Base-by-base conservation (phyloP, 306 rosid genomes). In the Abrus precatorius region DNA sequence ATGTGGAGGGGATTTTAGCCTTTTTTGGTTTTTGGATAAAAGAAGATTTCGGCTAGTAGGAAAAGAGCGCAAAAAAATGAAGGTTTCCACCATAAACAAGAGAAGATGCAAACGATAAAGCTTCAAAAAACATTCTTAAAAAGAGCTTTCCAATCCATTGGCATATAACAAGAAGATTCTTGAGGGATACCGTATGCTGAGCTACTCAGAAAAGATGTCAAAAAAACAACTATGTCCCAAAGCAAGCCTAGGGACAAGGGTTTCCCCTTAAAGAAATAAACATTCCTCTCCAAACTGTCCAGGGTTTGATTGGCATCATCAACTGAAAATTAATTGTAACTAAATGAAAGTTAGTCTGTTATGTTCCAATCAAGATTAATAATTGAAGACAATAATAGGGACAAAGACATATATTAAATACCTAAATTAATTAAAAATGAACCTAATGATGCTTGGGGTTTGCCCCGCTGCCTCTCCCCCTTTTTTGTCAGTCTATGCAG, bases 311-410 rank as follows among this genome's bases (percentile, higher is more conserved):
- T 20, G 59, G 13, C 32, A 70, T 70, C 60, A 33, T 49, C 57
- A 47, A 29, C 73, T 68, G 56, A 68, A 45, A 20, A 10, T 44
- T 29, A 68, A 11, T 68, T 40, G 12, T 33, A 44, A 69, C 32
- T 32, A 9, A 33, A 47, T 69, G 27, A 40, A 29, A 12, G 59
- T 11, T 12, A 20, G 12, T 7, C 9, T 29, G 56, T 47, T 68
- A 47, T 69, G 9, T 11, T 7, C 68, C 47, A 34, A 13, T 47
- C 12, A 47, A 12, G 49, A 64, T 64, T 38, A 38, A 3, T 38
- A 64, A 69, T 69, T 69, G 3, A 69, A 69, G 74, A 48, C 36
- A 69, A 5, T 69, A 29, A 28, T 7, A 12, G 5, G 43, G 57
- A 28, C 74, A 6, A 70, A 33, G 75, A 36, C 7, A 12, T 33